Evolutionary conservation across 140 eudicot species (phyloP), one percentile per base, ranked within the genome.

Genomic region (Oenanthe javanica): DNA sequence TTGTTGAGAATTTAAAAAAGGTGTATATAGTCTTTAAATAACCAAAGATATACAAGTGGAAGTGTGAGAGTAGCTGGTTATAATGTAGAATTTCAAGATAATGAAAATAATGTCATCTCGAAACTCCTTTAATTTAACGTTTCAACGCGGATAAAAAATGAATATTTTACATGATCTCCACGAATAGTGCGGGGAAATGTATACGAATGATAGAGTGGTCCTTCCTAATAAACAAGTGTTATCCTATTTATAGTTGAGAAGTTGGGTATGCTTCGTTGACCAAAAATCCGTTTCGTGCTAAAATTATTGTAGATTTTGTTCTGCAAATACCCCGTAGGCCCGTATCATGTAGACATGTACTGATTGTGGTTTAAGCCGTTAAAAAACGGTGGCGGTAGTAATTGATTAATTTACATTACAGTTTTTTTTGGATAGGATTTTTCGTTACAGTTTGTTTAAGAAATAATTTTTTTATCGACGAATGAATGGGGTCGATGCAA

Each of bases 181-280:
- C 70, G 70, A 63, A 63, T 63, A 63, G 70, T 63, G 70, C 70
- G 70, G 70, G 70, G 70, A 63, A 38, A 63, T 61, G 70, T 63
- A 63, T 13, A 23, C 0, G 45, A 63, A 63, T 63, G 23, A 63
- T 23, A 2, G 0, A 63, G 70, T 23, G 70, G 70, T 63, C 70
- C 70, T n/a, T 23, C 38, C 70, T n/a, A 63, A n/a, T 63, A 63
- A 23, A 63, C 9, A 63, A 63, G 38, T 63, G 14, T n/a, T 63
- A 63, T 63, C 70, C 70, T 63, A 23, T 63, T 1, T 23, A 9
- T 23, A 63, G 70, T 63, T 23, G 2, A 36, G 6, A 63, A 63
- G 36, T 63, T 23, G 38, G 38, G 70, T 63, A 9, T 23, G 63
- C 38, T 23, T 63, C 70, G 2, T 63, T 63, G 70, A 63, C 38